Conservation (phyloP, 2,329 filamentous ascomycete species). For the Trichoderma simmonsii region DNA sequence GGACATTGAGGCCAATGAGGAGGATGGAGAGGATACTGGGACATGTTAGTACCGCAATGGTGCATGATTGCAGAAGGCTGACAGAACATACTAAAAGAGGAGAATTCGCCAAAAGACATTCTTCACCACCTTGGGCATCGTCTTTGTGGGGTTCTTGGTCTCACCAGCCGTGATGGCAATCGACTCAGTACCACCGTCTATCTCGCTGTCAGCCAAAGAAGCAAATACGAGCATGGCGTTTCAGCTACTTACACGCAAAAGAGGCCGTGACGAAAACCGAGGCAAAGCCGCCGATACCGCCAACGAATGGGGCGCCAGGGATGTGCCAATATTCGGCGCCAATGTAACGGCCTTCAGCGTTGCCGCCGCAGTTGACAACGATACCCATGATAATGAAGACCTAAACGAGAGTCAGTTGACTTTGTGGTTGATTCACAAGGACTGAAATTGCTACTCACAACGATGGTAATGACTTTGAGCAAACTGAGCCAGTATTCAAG, state of each 20-base stretch:
- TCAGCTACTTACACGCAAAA: slow-evolving; percentile 51
- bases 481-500: background rate
- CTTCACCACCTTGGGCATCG: slow-evolving; percentile 59
- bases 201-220: background rate
- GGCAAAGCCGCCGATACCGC: slow-evolving; percentile 62
- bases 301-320: slow-evolving; percentile 61
- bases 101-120: slow-evolving; percentile 64
- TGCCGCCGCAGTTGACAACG: slow-evolving; percentile 51
- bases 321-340: slow-evolving; percentile 57
- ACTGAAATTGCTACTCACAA: slow-evolving; percentile 41
- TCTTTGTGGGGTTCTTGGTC: slow-evolving; percentile 59
- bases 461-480: background rate
- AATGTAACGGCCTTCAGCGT: slow-evolving; percentile 51
- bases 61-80: background rate
- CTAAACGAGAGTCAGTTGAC: slow-evolving; percentile 15
- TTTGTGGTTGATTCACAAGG: slow-evolving; percentile 34
- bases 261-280: slow-evolving; percentile 53
- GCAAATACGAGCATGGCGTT: background rate
- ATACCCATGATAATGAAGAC: slow-evolving; percentile 63
- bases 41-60: background rate
- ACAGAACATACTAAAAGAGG: slow-evolving; percentile 42
- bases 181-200: slow-evolving; percentile 54
- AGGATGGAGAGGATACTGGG: slow-evolving; percentile 37
- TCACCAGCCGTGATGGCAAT: slow-evolving; percentile 66
- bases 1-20: slow-evolving; percentile 55